Percentiles rank a stretch among this genome's conserved stretches.
Evolutionary conservation across 2,329 filamentous ascomycete genomes (phyloP).

Genomic region (Nannizziopsis arthrosporioides): DNA sequence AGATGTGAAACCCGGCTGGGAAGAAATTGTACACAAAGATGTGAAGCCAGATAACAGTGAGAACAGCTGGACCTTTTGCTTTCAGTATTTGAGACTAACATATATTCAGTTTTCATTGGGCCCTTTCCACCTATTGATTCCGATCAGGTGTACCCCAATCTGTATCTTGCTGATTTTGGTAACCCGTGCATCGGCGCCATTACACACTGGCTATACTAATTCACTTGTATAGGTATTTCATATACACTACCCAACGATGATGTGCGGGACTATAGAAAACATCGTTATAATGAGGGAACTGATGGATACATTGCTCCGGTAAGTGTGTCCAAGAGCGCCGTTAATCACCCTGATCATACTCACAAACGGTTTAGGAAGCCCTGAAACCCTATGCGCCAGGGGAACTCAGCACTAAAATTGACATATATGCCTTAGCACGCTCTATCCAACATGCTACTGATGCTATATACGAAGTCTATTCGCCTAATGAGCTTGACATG

Average conservation of each 20-base stretch:
- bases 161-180: slow-evolving; percentile 12
- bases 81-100: background rate
- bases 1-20: slow-evolving; percentile 8
- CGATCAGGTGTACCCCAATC: slow-evolving; percentile 9
- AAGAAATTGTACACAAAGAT: slow-evolving; percentile 13
- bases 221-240: slow-evolving; percentile 1
- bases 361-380: slow-evolving; percentile 6
- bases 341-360: background rate
- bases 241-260: slow-evolving; percentile 12
- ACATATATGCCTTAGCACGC: slow-evolving; percentile 9
- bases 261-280: slow-evolving; percentile 10
- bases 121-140: background rate
- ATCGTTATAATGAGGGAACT: slow-evolving; percentile 3
- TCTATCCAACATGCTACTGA: slow-evolving; percentile 5
- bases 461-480: slow-evolving; percentile 1
- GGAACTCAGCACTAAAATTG: slow-evolving; percentile 5
- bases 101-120: slow-evolving; percentile 8
- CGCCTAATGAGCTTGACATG: background rate
- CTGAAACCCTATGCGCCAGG: background rate
- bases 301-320: slow-evolving; percentile 7
- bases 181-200: background rate
- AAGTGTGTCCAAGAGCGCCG: background rate
- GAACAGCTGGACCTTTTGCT: background rate
- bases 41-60: slow-evolving; percentile 13
- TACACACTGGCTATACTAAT: background rate